Evolutionary conservation across 2,329 filamentous ascomycete genomes (phyloP).

Genomic region (Lachnellula hyalina): DNA sequence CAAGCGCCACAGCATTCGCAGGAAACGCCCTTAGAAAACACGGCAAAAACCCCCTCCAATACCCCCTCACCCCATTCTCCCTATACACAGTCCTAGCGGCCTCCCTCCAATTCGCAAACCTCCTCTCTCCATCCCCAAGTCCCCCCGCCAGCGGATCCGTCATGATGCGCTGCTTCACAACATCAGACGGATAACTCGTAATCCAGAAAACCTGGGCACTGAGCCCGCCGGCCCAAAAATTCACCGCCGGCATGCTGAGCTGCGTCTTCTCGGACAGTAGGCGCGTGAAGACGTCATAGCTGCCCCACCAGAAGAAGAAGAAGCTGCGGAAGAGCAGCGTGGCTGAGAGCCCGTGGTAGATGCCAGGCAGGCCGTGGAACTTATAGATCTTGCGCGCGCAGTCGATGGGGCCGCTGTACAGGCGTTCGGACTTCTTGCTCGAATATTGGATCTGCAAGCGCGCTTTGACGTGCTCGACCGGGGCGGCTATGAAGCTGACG

Average conservation of each 20-base stretch:
- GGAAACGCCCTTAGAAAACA: constrained; percentile 94
- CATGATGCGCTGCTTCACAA: constrained; percentile 96
- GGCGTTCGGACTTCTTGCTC: constrained; percentile 65
- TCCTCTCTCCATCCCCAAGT: constrained; percentile 60
- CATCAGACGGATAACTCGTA: constrained; percentile 84
- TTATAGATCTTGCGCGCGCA: constrained; percentile 65
- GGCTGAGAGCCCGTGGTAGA: constrained; percentile 81
- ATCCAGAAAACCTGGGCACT: constrained; percentile 95
- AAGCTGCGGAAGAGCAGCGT: constrained; percentile 86
- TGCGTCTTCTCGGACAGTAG: constrained; percentile 60
- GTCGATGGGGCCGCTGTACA: constrained; percentile 85
- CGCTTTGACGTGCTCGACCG: constrained; percentile 92
- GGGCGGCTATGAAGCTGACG: constrained; percentile 87
- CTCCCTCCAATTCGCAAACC: constrained; percentile 71
- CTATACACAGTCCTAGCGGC: constrained; percentile 72
- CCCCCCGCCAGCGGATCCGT: constrained; percentile 78
- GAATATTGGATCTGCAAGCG: constrained; percentile 92
- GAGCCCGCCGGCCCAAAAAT: constrained; percentile 95
- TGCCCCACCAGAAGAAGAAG: constrained; percentile 99
- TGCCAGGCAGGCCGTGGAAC: constrained; percentile 69
- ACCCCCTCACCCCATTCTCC: constrained; percentile 73
- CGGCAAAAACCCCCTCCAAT: constrained; percentile 89
- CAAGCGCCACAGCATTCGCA: constrained; percentile 87
- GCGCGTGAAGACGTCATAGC: constrained; percentile 78
- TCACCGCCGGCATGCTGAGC: constrained; percentile 73